Evolutionary conservation across 306 rosid genomes (phyloP), one percentile per base, ranked within the genome.

Genomic region (Astragalus membranaceus): DNA sequence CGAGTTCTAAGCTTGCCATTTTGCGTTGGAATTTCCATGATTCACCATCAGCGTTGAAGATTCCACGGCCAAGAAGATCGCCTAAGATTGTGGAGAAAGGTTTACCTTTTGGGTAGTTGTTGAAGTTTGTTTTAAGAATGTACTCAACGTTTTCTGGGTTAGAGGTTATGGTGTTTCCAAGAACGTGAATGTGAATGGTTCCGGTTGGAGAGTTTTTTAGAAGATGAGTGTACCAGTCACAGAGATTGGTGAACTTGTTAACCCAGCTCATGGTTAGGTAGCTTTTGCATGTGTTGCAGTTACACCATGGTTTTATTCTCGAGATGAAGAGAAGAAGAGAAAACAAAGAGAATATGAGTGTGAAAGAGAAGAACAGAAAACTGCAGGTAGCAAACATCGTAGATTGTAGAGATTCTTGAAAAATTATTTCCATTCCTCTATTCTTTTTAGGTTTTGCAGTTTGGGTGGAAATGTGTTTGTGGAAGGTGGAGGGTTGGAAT

Each of bases 201-300:
- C 84, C 90, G 0, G 87, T 79, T 0, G 82, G 76, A 0, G 98
- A 90, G 0, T 69, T 77, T 0, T 15, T 60, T 4, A 93, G 87
- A 5, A 93, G 96, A 33, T 93, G 92, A 0, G 96, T 73, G 70
- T 90, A 90, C 90, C 96, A 93, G 49, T 93, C 98, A 67, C 86
- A 75, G 15, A 93, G 78, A 12, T 93, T 90, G 0, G 32, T 9
- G 53, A 82, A 89, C 3, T 70, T 70, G 1, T 16, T 0, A 0
- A 69, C 3, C 98, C 98, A 93, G 0, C 36, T 42, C 1, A 82
- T 10, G 0, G 70, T 75, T 9, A 93, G 8, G 81, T 82, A 93
- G 35, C 70, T 53, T 30, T 79, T 73, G 75, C 97, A 93, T 0
- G 67, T 47, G 0, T 79, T 46, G 69, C 98, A 93, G 72, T 87